Evolutionary conservation across 2,329 filamentous ascomycete genomes (phyloP).

Genomic region (Nemania serpens): DNA sequence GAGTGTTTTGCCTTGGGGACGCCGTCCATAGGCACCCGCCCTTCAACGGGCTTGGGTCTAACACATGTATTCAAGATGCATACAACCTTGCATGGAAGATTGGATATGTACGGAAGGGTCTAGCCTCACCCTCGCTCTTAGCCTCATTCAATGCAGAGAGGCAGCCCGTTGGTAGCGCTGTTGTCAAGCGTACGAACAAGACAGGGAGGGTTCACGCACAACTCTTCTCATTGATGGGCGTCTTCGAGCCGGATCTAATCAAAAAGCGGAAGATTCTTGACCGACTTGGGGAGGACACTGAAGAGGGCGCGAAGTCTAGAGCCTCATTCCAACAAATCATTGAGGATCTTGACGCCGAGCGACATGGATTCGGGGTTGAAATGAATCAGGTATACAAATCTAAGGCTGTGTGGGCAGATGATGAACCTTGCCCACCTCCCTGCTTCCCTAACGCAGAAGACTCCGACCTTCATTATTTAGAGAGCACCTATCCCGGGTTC

Average conservation of each 20-base stretch:
- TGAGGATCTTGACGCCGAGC: constrained; percentile 19
- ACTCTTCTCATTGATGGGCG: constrained; percentile 18
- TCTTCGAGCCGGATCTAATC: constrained; percentile 17
- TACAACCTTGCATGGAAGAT: constrained; percentile 29
- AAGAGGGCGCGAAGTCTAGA: constrained; percentile 16
- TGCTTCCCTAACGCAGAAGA: constrained; percentile 12
- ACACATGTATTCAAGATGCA: constrained; percentile 27
- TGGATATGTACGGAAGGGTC: constrained; percentile 17
- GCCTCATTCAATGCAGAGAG: constrained; percentile 20
- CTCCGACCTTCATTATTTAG: constrained; percentile 19
- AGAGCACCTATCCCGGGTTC: constrained; percentile 24
- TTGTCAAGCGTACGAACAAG: constrained; percentile 20
- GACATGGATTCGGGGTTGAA: constrained; percentile 21
- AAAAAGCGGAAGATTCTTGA: constrained; percentile 19
- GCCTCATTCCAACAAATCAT: constrained; percentile 18
- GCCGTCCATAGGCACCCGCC: constrained; percentile 23
- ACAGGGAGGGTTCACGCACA: constrained; percentile 19
- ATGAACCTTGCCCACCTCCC: constrained; percentile 19
- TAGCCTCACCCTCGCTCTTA: constrained; percentile 20
- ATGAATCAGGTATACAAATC: constrained; percentile 25
- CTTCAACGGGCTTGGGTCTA: constrained; percentile 19
- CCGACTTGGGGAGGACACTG: constrained; percentile 14
- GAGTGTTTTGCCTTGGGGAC: constrained; percentile 22
- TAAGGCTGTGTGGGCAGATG: constrained; percentile 18
- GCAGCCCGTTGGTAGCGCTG: constrained; percentile 22